phyloP scores from a whole-genome alignment of 805 yeast species.

The Candida orba region DNA sequence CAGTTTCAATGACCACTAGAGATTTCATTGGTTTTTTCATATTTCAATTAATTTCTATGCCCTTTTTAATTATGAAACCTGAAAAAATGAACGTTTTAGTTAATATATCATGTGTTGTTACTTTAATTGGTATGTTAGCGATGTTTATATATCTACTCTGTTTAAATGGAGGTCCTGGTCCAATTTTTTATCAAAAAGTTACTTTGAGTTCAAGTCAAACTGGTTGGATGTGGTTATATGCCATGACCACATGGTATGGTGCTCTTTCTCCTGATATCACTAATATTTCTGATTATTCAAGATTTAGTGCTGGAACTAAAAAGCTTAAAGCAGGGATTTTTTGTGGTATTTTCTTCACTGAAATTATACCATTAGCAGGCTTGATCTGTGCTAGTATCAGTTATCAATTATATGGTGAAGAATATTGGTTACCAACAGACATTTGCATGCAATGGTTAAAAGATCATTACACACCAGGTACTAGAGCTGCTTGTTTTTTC shows the following conservation, averaged over 20 bases:
- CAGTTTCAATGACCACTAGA: constrained; percentile 33
- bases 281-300: constrained; percentile 34
- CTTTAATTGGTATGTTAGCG: constrained; percentile 35
- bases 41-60: constrained; percentile 37
- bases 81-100: constrained; percentile 33
- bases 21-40: constrained; percentile 37
- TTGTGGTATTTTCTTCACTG: constrained; percentile 29
- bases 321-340: constrained; percentile 26
- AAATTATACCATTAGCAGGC: constrained; percentile 34
- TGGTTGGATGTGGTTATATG: constrained; percentile 36
- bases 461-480: constrained; percentile 27
- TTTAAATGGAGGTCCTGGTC: constrained; percentile 31
- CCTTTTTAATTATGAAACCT: constrained; percentile 37
- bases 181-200: constrained; percentile 23
- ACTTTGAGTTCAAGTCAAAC: constrained; percentile 22
- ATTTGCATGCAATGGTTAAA: constrained; percentile 33
- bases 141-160: constrained; percentile 30
- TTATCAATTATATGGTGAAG: constrained; percentile 27
- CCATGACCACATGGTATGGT: constrained; percentile 34
- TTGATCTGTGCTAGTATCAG: constrained; percentile 31
- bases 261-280: constrained; percentile 33
- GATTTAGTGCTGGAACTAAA: constrained; percentile 27
- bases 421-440: constrained; percentile 33
- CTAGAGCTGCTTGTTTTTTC: constrained; percentile 37
- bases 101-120: constrained; percentile 29